Percentiles rank a stretch among this genome's conserved stretches.
Evolutionary conservation across 331 rosid species (phyloP).

Genomic region (Quercus lobata): DNA sequence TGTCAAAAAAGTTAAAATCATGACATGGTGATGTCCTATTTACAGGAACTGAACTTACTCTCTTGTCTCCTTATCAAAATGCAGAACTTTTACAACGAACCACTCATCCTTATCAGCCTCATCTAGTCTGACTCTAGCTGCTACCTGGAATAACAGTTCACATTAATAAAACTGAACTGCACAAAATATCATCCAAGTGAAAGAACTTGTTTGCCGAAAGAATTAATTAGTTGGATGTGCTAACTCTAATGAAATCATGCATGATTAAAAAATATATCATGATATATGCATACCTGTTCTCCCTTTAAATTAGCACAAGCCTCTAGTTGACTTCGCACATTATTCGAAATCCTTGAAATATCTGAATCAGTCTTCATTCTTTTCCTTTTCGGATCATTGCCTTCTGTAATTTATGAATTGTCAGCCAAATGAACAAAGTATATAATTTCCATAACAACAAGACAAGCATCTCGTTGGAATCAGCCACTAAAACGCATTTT

Average conservation of each 20-base stretch:
- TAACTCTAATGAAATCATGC: neutral
- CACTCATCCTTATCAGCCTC: conserved; percentile 94
- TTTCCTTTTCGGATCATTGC: conserved; percentile 78
- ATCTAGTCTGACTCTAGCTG: conserved; percentile 85
- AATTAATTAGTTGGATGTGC: neutral
- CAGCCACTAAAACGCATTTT: neutral
- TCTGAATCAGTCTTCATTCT: conserved; percentile 83
- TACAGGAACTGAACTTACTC: conserved; percentile 55
- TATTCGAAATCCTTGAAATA: conserved; percentile 57
- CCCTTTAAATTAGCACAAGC: conserved; percentile 73
- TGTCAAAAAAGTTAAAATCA: neutral
- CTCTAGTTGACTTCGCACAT: conserved; percentile 66
- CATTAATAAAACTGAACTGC: conserved; percentile 9
- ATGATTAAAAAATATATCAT: neutral
- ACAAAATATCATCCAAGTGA: neutral
- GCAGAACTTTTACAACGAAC: conserved; percentile 92
- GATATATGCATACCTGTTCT: conserved; percentile 62
- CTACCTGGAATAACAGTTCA: conserved; percentile 59
- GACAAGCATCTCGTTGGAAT: neutral
- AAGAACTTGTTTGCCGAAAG: conserved; percentile 6
- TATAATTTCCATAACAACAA: neutral
- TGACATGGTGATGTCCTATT: neutral
- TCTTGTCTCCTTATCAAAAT: conserved; percentile 88
- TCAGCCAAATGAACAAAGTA: conserved; percentile 23
- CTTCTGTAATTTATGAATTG: conserved; percentile 54